Evolutionary conservation across 371 early-diverging fungal species (phyloP), one percentile per base, ranked within the genome.

Genomic region (Circinella minor): DNA sequence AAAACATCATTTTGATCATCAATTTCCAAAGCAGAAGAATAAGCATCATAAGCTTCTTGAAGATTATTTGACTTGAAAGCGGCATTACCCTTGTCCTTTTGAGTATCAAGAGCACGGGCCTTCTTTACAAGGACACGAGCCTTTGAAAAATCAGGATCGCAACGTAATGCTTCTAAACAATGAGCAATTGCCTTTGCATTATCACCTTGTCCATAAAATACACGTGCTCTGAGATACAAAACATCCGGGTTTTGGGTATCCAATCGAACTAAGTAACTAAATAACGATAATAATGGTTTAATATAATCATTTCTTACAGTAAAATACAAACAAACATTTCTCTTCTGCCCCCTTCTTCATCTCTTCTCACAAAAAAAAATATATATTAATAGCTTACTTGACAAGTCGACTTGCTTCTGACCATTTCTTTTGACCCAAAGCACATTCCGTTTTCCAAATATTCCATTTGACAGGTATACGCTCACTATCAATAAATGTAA

Each of bases 211-310:
- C 90, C 77, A 72, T 92, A 94, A 51, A 93, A 85, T 9, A 92
- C 87, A 62, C 85, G 85, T 3, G 94, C 95, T 55, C 93, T 79
- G 46, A 93, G 73, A 38, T 86, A 88, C 62, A 93, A 79, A 0
- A 93, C 94, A 73, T 94, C 94, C 6, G 93, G 83, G 77, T 93
- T 92, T 71, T 88, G 88, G 4, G 87, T 71, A 70, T 94, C 91
- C 59, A 74, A 66, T 36, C 89, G 84, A 15, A 92, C 77, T 17
- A 91, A 76, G 15, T 83, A 80, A 60, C 87, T 90, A 17, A 69
- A 38, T 57, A 66, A 43, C 11, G 3, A 43, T 43, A 43, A 43
- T 43, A 43, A 43, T 43, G 43, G 11, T 43, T 43, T 6, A 43
- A 43, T 9, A 43, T 43, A 11, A 43, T 27, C 27, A 27, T 27